Conservation (phyloP, 2,329 filamentous ascomycete genomes). For the Drechslerella coelobrocha region DNA sequence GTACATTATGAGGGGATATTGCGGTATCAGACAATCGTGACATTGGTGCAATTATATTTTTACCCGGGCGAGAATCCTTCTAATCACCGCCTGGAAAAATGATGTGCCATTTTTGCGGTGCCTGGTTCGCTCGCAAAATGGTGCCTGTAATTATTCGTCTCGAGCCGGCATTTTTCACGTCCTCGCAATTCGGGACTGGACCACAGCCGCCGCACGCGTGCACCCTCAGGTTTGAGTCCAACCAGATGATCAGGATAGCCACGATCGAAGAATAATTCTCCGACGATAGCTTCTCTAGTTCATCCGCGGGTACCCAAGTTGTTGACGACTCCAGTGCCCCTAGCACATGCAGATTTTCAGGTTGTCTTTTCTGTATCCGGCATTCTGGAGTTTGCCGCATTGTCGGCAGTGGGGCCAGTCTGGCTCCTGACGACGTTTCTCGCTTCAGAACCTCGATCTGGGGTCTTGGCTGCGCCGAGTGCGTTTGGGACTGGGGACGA, state of each 20-base stretch:
- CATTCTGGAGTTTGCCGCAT: constrained; percentile 44
- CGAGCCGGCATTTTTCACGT: too few relatives aligned
- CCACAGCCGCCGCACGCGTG: neutral
- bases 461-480: constrained; percentile 50
- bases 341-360: constrained; percentile 1
- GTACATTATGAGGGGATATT: too few relatives aligned
- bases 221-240: neutral
- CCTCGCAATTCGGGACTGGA: neutral
- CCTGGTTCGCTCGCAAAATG: too few relatives aligned
- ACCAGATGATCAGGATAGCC: neutral
- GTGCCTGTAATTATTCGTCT: too few relatives aligned
- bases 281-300: neutral
- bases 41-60: too few relatives aligned
- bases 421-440: constrained; percentile 50
- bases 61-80: too few relatives aligned
- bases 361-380: constrained; percentile 34
- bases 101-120: too few relatives aligned
- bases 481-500: constrained; percentile 48
- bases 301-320: neutral
- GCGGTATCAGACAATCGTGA: too few relatives aligned
- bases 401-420: constrained; percentile 40
- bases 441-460: constrained; percentile 49
- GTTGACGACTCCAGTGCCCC: too few relatives aligned
- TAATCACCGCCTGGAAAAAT: too few relatives aligned
- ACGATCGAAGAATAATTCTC: neutral